Evolutionary conservation across 345 rosid species (phyloP).

Genomic region (Rhizophora mangle): DNA sequence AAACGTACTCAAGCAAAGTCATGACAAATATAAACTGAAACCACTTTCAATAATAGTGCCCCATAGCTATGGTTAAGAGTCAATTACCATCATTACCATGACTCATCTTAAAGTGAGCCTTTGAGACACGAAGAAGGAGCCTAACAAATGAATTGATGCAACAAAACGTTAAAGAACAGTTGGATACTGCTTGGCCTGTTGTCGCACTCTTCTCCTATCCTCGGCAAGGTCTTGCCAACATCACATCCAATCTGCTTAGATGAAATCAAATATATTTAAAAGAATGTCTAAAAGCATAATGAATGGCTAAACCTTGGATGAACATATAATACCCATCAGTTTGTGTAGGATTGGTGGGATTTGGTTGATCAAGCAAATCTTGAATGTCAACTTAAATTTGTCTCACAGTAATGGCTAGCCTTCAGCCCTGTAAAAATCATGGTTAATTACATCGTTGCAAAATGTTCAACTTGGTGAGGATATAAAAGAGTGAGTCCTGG

Average conservation of each 20-base stretch:
- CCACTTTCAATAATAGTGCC: neutral
- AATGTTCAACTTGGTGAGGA: too few relatives aligned
- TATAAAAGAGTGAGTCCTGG: too few relatives aligned
- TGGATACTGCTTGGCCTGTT: slow-evolving; percentile 80
- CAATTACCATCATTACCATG: neutral
- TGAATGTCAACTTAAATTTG: slow-evolving; percentile 6
- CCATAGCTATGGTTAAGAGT: neutral
- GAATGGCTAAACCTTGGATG: neutral
- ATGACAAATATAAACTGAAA: too few relatives aligned
- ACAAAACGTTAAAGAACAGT: neutral
- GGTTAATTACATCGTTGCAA: too few relatives aligned
- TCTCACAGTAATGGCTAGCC: slow-evolving; percentile 9
- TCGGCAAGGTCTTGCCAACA: slow-evolving; percentile 58
- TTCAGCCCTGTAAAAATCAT: neutral
- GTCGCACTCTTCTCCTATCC: slow-evolving; percentile 72
- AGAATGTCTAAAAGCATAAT: too few relatives aligned
- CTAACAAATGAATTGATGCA: neutral
- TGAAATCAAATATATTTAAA: neutral
- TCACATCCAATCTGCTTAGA: neutral
- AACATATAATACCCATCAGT: slow-evolving; percentile 9
- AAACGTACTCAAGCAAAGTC: too few relatives aligned
- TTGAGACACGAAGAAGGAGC: too few relatives aligned
- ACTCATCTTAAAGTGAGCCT: too few relatives aligned
- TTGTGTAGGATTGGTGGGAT: slow-evolving; percentile 5
- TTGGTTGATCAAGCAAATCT: slow-evolving; percentile 15